These are phyloP conservation scores for Austroboletus olivaceoglutinosus DNA, from an alignment of 1,284 basidiomycete genomes.

Conservation along the genomic window DNA sequence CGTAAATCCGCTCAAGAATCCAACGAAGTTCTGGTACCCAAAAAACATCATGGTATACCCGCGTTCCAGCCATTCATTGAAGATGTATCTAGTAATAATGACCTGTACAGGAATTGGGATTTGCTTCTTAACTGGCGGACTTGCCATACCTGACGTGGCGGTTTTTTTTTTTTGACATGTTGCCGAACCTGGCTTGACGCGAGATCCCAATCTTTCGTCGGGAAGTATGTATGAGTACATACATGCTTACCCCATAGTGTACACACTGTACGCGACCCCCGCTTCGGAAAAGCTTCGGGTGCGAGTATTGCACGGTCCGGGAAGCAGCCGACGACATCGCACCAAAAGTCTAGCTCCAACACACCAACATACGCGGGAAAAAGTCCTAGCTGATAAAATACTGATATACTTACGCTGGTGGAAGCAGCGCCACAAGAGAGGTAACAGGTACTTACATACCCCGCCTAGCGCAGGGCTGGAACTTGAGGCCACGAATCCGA, in stretches of 20 bases:
- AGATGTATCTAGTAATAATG: not conserved
- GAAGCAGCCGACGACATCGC: not conserved
- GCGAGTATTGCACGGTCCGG: not conserved
- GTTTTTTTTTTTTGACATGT: constrained; percentile 12
- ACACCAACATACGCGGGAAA: constrained; percentile 5
- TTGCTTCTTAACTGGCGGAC: not conserved
- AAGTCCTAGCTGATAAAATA: constrained; percentile 30
- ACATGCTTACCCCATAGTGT: not conserved
- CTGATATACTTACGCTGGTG: constrained; percentile 37
- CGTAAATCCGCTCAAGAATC: constrained; percentile 2
- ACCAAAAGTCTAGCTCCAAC: constrained; percentile 5
- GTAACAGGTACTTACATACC: constrained; percentile 35
- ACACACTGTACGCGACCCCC: not conserved
- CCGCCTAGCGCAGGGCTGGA: constrained; percentile 30
- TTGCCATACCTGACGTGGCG: constrained; percentile 19
- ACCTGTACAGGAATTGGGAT: not conserved
- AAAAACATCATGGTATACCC: not conserved
- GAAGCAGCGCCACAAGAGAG: constrained; percentile 27
- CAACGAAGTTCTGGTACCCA: not conserved
- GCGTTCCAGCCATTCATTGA: not conserved
- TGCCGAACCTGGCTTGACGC: constrained; percentile 16
- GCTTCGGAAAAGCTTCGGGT: not conserved
- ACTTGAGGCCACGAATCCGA: constrained; percentile 31
- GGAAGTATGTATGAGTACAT: not conserved
- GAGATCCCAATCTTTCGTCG: constrained; percentile 19